A percentile compares a stretch with the other conserved stretches of the same genome.
Evolutionary conservation across 73 alveolate species (phyloP).

Genomic region (Blepharisma stoltei): DNA sequence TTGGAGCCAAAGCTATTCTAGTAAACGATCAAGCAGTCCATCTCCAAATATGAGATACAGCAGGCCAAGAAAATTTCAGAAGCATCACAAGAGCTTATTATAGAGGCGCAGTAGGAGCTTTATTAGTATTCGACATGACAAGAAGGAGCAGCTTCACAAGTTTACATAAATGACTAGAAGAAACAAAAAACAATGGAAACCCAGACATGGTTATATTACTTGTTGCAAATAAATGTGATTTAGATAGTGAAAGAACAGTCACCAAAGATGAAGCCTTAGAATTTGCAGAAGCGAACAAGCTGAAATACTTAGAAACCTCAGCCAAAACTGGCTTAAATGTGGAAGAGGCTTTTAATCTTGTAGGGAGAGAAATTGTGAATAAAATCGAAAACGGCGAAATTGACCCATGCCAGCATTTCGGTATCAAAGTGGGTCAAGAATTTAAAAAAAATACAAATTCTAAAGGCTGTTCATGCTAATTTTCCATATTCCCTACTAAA

Average conservation of each 20-base stretch:
- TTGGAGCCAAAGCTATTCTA: conserved; percentile 79
- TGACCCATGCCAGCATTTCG: conserved; percentile 39
- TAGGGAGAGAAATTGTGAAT: not conserved
- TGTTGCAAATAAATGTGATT: conserved; percentile 51
- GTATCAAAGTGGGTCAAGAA: conserved; percentile 27
- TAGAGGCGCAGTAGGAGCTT: conserved; percentile 88
- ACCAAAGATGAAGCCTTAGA: conserved; percentile 61
- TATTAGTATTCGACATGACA: conserved; percentile 85
- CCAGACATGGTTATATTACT: conserved; percentile 35
- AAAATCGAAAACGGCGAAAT: conserved; percentile 29
- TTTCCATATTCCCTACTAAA: no score
- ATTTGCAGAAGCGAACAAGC: conserved; percentile 65
- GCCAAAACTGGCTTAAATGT: conserved; percentile 69
- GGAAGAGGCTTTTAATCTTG: conserved; percentile 37
- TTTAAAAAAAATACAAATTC: no score
- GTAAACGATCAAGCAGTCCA: conserved; percentile 62
- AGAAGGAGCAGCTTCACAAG: conserved; percentile 54
- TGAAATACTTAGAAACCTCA: conserved; percentile 74
- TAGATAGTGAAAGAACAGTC: conserved; percentile 60
- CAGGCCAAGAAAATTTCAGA: conserved; percentile 93
- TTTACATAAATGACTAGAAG: conserved; percentile 49
- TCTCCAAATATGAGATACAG: conserved; percentile 94
- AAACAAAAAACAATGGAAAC: conserved; percentile 43
- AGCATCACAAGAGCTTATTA: conserved; percentile 83
- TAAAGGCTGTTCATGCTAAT: no score